phyloP scores from a whole-genome alignment of 1,284 basidiomycete genomes.

The Grifola frondosa region DNA sequence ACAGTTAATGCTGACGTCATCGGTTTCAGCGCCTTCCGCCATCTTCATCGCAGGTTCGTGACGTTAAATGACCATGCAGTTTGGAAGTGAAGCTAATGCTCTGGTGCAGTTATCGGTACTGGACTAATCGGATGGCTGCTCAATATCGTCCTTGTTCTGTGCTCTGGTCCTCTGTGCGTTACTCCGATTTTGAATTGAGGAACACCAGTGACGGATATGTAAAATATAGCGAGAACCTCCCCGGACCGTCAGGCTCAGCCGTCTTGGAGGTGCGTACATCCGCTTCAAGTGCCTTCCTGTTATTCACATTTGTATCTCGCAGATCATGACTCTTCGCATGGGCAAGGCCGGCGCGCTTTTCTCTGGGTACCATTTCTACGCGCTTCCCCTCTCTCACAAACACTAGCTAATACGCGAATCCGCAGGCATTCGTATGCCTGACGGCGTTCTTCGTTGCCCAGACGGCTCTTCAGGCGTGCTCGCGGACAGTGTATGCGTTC shows the following conservation, averaged over 20 bases:
- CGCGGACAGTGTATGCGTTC: constrained; percentile 88
- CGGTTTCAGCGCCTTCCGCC: constrained; percentile 58
- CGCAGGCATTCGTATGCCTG: constrained; percentile 68
- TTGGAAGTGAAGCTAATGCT: neutral
- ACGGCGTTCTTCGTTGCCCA: constrained; percentile 86
- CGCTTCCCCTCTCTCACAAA: neutral
- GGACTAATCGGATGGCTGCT: constrained; percentile 82
- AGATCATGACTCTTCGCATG: constrained; percentile 76
- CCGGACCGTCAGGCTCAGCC: constrained; percentile 65
- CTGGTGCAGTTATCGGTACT: constrained; percentile 68
- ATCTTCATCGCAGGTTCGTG: constrained; percentile 80
- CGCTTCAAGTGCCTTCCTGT: neutral
- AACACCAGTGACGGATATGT: constrained; percentile 6
- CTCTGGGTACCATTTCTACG: constrained; percentile 58
- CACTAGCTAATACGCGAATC: neutral
- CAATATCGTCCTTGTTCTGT: constrained; percentile 82
- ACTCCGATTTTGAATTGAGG: neutral
- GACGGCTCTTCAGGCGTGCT: constrained; percentile 81
- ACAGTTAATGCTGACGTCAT: neutral
- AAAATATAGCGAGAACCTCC: constrained; percentile 52
- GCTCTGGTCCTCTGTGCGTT: constrained; percentile 68
- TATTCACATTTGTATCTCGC: constrained; percentile 5
- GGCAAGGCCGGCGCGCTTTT: constrained; percentile 71
- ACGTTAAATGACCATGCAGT: no score
- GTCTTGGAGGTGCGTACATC: constrained; percentile 56